Conservation (phyloP, 1,139 yeast genomes). For the Yamadazyma trypodendri region DNA sequence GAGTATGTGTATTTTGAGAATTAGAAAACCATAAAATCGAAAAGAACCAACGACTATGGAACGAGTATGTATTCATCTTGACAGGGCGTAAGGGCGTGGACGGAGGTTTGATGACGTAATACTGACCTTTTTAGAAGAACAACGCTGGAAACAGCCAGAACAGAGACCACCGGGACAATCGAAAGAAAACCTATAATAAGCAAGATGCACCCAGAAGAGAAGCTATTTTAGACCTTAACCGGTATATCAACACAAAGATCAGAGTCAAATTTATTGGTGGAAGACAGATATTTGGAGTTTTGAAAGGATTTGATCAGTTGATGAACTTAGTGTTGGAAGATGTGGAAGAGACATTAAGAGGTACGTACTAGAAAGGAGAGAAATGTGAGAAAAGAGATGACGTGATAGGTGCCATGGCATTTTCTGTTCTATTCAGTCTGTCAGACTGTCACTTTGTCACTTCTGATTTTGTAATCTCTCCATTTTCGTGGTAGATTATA, state of each 20-base stretch:
- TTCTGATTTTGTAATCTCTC: too few species aligned
- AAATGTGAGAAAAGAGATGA: too few species aligned
- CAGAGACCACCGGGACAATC: constrained; percentile 7
- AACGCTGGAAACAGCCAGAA: background rate
- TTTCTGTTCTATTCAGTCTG: too few species aligned
- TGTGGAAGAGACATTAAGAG: constrained; percentile 66
- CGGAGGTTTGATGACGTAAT: too few species aligned
- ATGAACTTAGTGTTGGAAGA: constrained; percentile 92
- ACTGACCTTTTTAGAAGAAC: background rate
- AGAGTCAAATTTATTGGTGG: constrained; percentile 89
- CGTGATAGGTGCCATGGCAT: too few species aligned
- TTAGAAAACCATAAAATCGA: too few species aligned
- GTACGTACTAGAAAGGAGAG: constrained; percentile 35
- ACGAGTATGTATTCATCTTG: background rate
- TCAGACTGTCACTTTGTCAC: too few species aligned
- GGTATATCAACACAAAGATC: constrained; percentile 70
- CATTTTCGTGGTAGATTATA: constrained; percentile 8
- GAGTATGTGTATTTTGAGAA: too few species aligned
- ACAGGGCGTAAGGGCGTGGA: too few species aligned
- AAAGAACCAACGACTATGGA: background rate
- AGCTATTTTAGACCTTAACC: constrained; percentile 80
- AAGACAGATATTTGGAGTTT: constrained; percentile 68
- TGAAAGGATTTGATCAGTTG: constrained; percentile 89
- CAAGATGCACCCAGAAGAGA: constrained; percentile 83
- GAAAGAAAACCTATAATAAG: constrained; percentile 36